Evolutionary conservation across 805 yeast species (phyloP), one percentile per base, ranked within the genome.

Genomic region (Starmerella stellata): DNA sequence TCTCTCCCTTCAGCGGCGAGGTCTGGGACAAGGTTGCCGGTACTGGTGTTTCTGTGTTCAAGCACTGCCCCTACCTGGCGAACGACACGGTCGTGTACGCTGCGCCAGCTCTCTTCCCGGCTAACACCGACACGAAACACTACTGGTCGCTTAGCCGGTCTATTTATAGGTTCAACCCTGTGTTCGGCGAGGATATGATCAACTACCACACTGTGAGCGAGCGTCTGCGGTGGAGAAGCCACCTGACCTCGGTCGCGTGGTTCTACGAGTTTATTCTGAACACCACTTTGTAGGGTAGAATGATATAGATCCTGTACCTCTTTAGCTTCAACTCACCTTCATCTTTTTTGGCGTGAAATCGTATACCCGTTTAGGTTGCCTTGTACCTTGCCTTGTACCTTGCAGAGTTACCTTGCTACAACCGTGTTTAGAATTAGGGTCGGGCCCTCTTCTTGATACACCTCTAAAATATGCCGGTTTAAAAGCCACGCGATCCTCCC

Each of bases 121-220:
- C 76, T 17, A 76, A 75, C 55, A 77, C 85, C 3, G 85, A 78
- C 51, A 76, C 83, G 4, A 60, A 63, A 41, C 63, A 68, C 49
- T 78, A 74, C 56, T 75, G 81, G 82, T 52, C 57, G 32, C 58
- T 78, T 48, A 68, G 77, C 2, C 55, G 62, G 28, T 68, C 75
- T 50, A 74, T 78, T 38, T 78, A 64, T 59, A 63, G 85, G 41
- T 72, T 65, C 52, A 63, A 65, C 32, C 77, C 80, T 11, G 67
- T 65, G 24, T 54, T 59, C 17, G 47, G 53, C 27, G 56, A 55
- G 30, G 54, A 61, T 25, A 54, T 57, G 32, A 45, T 49, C 15
- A 62, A 59, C 33, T 52, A 55, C 23, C 83, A 76, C 55, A 70
- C 76, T 21, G 74, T 74, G 14, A 66, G 77, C 49, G 87, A 78